Base-by-base conservation (phyloP, 768 basidiomycete genomes). In the Glaciozyma martinii region DNA sequence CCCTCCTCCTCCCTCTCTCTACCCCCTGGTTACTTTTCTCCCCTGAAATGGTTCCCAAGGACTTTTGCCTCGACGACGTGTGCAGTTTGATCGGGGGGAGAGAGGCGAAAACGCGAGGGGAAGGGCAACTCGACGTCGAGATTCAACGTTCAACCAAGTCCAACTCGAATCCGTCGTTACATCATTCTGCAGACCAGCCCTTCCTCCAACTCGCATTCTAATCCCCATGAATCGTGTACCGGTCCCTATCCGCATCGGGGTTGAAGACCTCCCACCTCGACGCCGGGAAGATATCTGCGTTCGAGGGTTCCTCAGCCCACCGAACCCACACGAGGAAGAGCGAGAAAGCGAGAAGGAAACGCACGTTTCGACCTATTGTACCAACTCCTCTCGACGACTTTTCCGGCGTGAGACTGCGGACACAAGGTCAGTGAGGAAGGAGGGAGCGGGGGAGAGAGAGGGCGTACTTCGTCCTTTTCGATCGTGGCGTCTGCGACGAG, bases 331-430 rank as follows among this genome's bases (percentile, higher is more conserved):
- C 37, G 37, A 29, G 32, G 56, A 15, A 25, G 50, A 46, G 15
- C 23, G 19, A 12, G n/a, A 23, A 52, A 50, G 19, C 27, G 12
- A 12, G 59, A 47, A 16, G 32, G 8, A 3, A 18, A 46, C 61
- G 33, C 37, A 70, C 69, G 95, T 70, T 98, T 99, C 74, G 91
- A 94, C 59, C 92, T 81, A 72, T 92, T 88, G 75, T 98, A 95
- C 82, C 88, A 99, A 65, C 88, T 88, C 67, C 95, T 79, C 77
- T 98, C 95, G 9, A 97, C 93, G 15, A 99, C 95, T 75, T 99
- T 99, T 3, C 95, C 95, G 0, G 95, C 95, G 74, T 99, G 95
- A 4, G 79, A 79, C 77, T 70, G 56, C 23, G 33, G 1, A 12
- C 10, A 27, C 1, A 32, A 33, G n/a, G 15, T 25, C 56, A 32